Base-by-base conservation (phyloP, 2,329 filamentous ascomycete species). In the Botrytis hyacinthi region DNA sequence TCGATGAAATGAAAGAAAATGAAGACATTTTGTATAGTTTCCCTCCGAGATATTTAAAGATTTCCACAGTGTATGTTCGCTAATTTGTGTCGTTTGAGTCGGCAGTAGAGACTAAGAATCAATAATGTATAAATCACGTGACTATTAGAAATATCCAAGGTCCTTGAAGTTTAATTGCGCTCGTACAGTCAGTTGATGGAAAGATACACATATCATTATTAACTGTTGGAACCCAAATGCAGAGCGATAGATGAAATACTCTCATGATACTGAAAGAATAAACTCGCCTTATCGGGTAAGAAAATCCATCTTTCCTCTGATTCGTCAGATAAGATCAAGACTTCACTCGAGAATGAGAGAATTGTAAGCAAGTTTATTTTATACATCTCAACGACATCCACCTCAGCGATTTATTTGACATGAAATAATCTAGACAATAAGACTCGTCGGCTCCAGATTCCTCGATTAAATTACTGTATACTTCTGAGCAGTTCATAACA, bases 261-360 rank as follows among this genome's bases (percentile, higher is more conserved):
- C n/a, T 37, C 8, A 67, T 20, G 20, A 32, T 29, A 16, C 35
- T 48, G 3, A 5, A 54, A 2, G 14, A 29, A 40, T 54, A 68
- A 40, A 54, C 20, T 35, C 62, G 14, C 65, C 46, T 29, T 29
- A 54, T 68, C 65, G 16, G 46, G 46, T 20, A 67, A 67, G 32
- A 54, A n/a, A 32, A 26, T 68, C 48, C 48, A n/a, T 37, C 35
- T 35, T 9, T 57, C 9, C 14, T 42, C 37, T 68, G 48, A 68
- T 68, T 68, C 66, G 66, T 57, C 66, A 20, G 66, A 68, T 68
- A 68, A 57, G n/a, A 57, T 57, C 9, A 57, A 57, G 6, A 29
- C n/a, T 57, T 18, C 44, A 8, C 59, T 18, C 32, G 14, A 40
- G 9, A 54, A 54, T 20, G 26, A 54, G 46, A 22, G 65, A 32